Evolutionary conservation across 805 yeast species (phyloP).

Genomic region (Metschnikowia kunwiensis): DNA sequence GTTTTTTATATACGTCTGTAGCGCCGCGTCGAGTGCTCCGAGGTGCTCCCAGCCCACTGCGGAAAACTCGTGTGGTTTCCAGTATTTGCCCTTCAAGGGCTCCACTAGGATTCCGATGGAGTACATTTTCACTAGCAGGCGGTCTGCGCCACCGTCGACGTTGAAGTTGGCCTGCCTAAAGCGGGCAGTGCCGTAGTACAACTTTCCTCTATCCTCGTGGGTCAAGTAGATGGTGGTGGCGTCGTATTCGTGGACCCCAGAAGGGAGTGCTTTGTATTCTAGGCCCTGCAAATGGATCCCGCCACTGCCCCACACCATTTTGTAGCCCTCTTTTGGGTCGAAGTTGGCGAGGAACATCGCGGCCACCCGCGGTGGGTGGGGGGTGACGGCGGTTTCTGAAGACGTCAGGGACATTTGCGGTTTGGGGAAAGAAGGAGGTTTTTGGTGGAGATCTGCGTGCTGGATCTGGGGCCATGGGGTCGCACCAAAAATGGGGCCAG

Average conservation of each 20-base stretch:
- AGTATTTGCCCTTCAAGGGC: conserved; percentile 25
- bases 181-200: conserved; percentile 36
- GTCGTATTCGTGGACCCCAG: conserved; percentile 38
- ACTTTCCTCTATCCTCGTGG: conserved; percentile 22
- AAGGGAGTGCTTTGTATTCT: conserved; percentile 39
- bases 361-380: conserved; percentile 26
- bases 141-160: conserved; percentile 14
- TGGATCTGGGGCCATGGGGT: neutral
- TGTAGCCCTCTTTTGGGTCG: conserved; percentile 35
- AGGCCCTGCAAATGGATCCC: conserved; percentile 26
- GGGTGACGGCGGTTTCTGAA: conserved; percentile 7
- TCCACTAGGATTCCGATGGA: conserved; percentile 62
- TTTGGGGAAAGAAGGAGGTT: neutral
- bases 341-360: conserved; percentile 36
- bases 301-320: conserved; percentile 35
- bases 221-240: conserved; percentile 31
- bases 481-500: neutral
- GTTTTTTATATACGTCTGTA: conserved; percentile 22
- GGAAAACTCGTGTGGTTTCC: conserved; percentile 43
- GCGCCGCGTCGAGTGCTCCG: conserved; percentile 29
- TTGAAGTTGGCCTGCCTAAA: conserved; percentile 27
- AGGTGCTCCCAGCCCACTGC: conserved; percentile 45
- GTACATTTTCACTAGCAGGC: conserved; percentile 52
- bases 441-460: neutral
- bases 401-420: conserved; percentile 9